Evolutionary conservation across 176 grass and related monocot genomes (phyloP).

Genomic region (Rhynchospora tenuis): DNA sequence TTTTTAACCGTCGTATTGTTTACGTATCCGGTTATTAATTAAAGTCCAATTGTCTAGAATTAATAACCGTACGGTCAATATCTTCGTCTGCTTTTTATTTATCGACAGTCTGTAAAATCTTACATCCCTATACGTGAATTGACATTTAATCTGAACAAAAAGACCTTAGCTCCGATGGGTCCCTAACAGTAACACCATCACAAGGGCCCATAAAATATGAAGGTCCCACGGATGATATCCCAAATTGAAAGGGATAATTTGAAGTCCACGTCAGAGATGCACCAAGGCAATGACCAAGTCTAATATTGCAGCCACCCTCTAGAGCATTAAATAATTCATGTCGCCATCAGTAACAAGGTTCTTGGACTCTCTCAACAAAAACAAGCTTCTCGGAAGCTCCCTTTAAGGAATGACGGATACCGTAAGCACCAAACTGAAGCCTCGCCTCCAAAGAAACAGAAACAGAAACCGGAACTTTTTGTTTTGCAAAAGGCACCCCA

Average conservation of each 20-base stretch:
- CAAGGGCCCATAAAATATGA: too few species aligned
- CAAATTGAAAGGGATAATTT: not conserved
- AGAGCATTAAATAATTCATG: not conserved
- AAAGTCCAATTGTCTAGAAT: not conserved
- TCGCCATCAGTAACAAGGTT: not conserved
- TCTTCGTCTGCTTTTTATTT: too few species aligned
- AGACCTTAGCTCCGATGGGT: too few species aligned
- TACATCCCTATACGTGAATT: too few species aligned
- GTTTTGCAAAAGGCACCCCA: too few species aligned
- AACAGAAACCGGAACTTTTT: too few species aligned
- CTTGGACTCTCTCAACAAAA: not conserved
- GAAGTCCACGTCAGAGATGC: not conserved
- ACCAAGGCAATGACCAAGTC: not conserved
- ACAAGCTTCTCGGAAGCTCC: not conserved
- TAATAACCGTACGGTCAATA: not conserved
- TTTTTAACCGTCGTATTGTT: not conserved
- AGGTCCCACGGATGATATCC: not conserved
- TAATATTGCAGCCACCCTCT: not conserved
- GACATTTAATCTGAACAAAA: too few species aligned
- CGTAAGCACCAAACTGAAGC: too few species aligned
- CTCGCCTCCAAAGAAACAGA: too few species aligned
- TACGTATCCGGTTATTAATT: not conserved
- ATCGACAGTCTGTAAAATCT: too few species aligned
- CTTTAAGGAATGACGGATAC: too few species aligned
- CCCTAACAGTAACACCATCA: too few species aligned